Evolutionary conservation across 1,284 basidiomycete species (phyloP).

Genomic region (Xerocomus nothofagi): DNA sequence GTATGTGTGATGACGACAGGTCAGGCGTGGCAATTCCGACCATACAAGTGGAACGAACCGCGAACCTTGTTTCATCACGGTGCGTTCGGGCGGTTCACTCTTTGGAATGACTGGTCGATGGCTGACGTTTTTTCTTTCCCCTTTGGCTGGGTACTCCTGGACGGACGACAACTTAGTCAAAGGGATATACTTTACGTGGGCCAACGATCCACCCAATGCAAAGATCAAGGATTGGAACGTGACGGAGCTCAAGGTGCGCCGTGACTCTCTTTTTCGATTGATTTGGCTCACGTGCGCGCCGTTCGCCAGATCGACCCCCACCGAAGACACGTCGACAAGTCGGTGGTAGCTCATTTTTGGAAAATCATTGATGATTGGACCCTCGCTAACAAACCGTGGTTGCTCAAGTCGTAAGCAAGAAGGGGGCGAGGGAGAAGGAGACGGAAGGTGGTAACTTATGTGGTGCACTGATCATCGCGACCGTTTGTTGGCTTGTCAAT

Average conservation of each 20-base stretch:
- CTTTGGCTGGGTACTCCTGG: no score
- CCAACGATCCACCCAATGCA: slow-evolving; percentile 84
- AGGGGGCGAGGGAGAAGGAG: background rate
- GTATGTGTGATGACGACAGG: slow-evolving; percentile 96
- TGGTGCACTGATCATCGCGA: background rate
- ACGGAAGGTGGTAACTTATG: background rate
- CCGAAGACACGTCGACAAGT: slow-evolving; percentile 92
- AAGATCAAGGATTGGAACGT: slow-evolving; percentile 98
- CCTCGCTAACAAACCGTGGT: slow-evolving; percentile 72
- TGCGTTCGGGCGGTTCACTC: slow-evolving; percentile 32
- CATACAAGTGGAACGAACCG: slow-evolving; percentile 96
- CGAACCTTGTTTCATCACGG: slow-evolving; percentile 91
- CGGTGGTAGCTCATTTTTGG: slow-evolving; percentile 95
- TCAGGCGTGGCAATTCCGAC: slow-evolving; percentile 96
- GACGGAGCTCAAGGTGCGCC: slow-evolving; percentile 78
- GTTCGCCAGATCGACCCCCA: slow-evolving; percentile 77
- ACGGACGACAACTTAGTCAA: slow-evolving; percentile 61
- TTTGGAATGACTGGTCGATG: slow-evolving; percentile 24
- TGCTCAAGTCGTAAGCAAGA: slow-evolving; percentile 45
- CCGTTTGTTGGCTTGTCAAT: background rate
- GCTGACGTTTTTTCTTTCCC: background rate
- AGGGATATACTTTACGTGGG: slow-evolving; percentile 91
- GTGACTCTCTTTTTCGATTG: background rate
- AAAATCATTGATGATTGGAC: slow-evolving; percentile 88
- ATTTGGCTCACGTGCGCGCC: background rate